Base-by-base conservation (phyloP, 2,329 filamentous ascomycete genomes). In the Coniochaeta ligniaria region DNA sequence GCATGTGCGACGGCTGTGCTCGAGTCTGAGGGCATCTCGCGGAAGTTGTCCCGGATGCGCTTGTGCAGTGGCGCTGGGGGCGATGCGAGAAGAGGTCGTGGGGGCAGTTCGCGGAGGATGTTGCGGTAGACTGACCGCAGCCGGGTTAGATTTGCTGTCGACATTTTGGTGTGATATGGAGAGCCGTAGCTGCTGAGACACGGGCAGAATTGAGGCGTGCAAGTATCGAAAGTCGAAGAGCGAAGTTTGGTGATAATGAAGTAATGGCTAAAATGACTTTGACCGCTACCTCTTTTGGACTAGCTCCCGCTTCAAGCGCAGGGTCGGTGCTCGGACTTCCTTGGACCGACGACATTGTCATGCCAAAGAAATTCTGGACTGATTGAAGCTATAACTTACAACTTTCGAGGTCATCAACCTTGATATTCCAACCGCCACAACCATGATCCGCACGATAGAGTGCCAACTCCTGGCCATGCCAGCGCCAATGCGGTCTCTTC, bases 21-120 rank as follows among this genome's bases (percentile, higher is more conserved):
- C 24, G 69, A 45, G n/a, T 73, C 67, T 63, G 71, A 63, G 69
- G 69, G 58, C 59, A 65, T 22, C 67, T 67, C 31, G 52, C 65
- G 52, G 73, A 95, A 87, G 65, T 82, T 80, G 43, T 79, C 73
- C 69, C 89, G 90, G 65, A 96, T 83, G 59, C 84, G 86, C 60
- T 79, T 73, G 75, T 94, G 89, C 16, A 96, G 77, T 2, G 86
- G 84, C 0, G 91, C 88, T 43, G 88, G 86, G 26, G 80, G 75
- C 62, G 75, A 68, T 61, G 78, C 76, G 64, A 83, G 79, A 68
- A 84, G 73, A 2, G 83, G 80, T 6, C 87, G 88, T 8, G 89
- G 84, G 1, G 94, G 94, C 9, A 97, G 86, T 78, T 97, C 92
- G 74, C 94, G 92, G 60, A 98, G 86, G 70, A 97, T 81, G 47